Conservation (phyloP, 179 eudicot genomes). For the Silene noctiflora region DNA sequence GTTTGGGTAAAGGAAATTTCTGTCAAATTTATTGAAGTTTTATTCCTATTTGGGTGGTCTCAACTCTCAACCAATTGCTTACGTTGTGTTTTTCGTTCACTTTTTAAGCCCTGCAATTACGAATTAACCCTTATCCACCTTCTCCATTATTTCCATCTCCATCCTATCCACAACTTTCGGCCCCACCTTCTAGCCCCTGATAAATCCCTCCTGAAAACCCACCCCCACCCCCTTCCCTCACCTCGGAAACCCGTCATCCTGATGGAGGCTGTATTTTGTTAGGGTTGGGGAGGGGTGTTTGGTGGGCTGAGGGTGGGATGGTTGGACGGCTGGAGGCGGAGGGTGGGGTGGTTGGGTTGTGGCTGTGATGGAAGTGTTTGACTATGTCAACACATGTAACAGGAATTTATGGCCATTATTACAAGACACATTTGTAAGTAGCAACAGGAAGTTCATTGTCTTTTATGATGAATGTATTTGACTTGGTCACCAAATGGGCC, state of each 20-base stretch:
- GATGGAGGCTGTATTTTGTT: neutral
- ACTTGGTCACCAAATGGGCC: neutral
- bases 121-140: neutral
- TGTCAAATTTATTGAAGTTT: neutral
- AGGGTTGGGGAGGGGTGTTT: neutral
- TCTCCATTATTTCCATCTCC: neutral
- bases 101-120: too few relatives aligned
- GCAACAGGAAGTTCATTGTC: neutral
- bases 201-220: neutral
- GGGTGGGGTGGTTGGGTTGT: neutral
- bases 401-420: neutral
- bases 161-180: too few relatives aligned
- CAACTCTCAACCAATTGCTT: too few relatives aligned
- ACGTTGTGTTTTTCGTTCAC: too few relatives aligned
- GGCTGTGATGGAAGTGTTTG: neutral
- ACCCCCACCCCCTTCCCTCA: neutral
- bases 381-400: neutral
- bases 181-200: neutral
- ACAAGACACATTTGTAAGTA: neutral
- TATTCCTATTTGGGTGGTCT: too few relatives aligned
- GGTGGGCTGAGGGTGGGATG: too few relatives aligned
- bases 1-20: neutral
- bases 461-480: neutral
- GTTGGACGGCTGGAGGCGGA: too few relatives aligned
- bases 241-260: neutral